Percentiles rank a stretch among this genome's conserved stretches.
These are phyloP conservation scores for Plantago major DNA, from an alignment of 257 asterid species.

Conservation along the genomic window DNA sequence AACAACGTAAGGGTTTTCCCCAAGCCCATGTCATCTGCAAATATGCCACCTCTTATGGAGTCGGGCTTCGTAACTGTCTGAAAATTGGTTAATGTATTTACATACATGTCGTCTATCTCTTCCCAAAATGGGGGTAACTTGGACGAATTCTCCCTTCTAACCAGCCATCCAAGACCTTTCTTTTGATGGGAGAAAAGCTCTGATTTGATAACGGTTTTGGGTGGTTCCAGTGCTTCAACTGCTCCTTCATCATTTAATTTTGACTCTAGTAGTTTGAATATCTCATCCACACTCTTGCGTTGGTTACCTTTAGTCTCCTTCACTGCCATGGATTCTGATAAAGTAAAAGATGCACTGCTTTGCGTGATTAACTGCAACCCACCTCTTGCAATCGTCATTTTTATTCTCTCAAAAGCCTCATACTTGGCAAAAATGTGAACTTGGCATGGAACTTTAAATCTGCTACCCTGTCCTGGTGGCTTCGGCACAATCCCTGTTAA, in stretches of 20 bases:
- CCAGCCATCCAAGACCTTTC: constrained; percentile 56
- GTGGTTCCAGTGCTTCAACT: constrained; percentile 45
- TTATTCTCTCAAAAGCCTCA: constrained; percentile 36
- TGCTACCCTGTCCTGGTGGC: constrained; percentile 23
- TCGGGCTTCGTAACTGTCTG: constrained; percentile 36
- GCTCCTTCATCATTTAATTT: constrained; percentile 29
- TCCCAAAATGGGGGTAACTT: constrained; percentile 67
- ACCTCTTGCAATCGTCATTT: constrained; percentile 30
- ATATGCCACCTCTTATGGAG: constrained; percentile 59
- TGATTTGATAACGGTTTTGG: constrained; percentile 36
- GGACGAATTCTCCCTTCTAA: constrained; percentile 43
- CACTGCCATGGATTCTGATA: constrained; percentile 36
- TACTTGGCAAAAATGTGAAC: constrained; percentile 45
- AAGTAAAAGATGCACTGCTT: constrained; percentile 26
- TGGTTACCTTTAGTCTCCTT: constrained; percentile 27
- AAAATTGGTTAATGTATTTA: constrained; percentile 42
- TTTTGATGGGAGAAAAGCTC: constrained; percentile 55
- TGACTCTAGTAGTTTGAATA: constrained; percentile 44
- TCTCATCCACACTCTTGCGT: constrained; percentile 39
- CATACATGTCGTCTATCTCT: constrained; percentile 32
- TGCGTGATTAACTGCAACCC: constrained; percentile 40
- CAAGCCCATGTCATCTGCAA: constrained; percentile 73
- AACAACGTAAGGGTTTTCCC: constrained; percentile 60
- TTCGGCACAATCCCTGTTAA: constrained; percentile 55
- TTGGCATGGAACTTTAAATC: constrained; percentile 39